A percentile compares a stretch with the other conserved stretches of the same genome.
These are phyloP conservation scores for Gossypium herbaceum DNA, from an alignment of 345 rosid species.

Conservation along the genomic window DNA sequence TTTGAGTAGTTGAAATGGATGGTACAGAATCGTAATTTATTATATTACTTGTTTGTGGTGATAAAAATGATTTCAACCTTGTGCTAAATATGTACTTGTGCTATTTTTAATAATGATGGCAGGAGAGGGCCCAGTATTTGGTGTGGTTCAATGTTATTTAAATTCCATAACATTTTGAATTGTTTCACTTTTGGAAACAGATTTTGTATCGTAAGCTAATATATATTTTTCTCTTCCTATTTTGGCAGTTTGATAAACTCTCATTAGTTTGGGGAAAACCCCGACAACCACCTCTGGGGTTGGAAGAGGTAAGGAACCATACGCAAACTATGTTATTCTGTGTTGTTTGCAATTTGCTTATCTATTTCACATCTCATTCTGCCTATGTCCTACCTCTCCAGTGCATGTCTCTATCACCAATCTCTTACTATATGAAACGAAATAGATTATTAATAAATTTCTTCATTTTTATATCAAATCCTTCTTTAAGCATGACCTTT, in stretches of 20 bases:
- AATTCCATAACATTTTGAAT: neutral
- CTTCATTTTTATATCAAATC: neutral
- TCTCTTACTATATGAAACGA: neutral
- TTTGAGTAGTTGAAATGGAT: neutral
- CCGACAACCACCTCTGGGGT: conserved; percentile 67
- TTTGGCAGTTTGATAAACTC: conserved; percentile 71
- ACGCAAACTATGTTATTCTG: neutral
- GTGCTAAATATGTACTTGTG: neutral
- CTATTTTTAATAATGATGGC: neutral
- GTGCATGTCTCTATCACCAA: neutral
- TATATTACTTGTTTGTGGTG: neutral
- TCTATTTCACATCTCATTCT: neutral
- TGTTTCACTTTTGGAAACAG: neutral
- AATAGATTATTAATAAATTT: neutral
- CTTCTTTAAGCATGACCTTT: neutral
- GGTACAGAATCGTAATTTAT: neutral
- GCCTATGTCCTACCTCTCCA: neutral
- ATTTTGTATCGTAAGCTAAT: neutral
- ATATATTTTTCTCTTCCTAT: conserved; percentile 4
- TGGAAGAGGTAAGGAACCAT: conserved; percentile 54
- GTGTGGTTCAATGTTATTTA: neutral
- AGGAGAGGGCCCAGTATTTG: neutral
- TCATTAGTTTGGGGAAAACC: conserved; percentile 93
- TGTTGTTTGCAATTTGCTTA: neutral
- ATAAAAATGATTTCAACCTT: neutral